A percentile compares a stretch with the other conserved stretches of the same genome.
Conservation (phyloP, 2,329 filamentous ascomycete genomes). For the Tolypocladium ovalisporum region DNA sequence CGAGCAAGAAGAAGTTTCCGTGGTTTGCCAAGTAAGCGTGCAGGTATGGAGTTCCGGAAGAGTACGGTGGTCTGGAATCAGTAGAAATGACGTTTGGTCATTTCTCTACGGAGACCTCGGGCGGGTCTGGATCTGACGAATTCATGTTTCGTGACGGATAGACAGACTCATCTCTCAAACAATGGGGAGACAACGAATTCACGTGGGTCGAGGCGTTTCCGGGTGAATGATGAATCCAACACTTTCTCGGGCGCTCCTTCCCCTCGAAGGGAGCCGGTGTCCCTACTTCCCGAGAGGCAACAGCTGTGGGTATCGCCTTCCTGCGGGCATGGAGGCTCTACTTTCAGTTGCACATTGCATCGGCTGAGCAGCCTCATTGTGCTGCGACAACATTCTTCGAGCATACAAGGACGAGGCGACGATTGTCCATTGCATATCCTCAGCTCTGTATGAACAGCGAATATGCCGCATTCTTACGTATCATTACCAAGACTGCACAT, state of each 20-base stretch:
- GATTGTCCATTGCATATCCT: too few relatives aligned
- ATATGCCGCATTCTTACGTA: slow-evolving; percentile 7
- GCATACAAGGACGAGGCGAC: neutral
- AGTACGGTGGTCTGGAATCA: slow-evolving; percentile 1
- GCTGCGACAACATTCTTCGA: neutral
- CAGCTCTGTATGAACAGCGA: neutral
- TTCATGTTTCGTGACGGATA: neutral
- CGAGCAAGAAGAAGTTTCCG: slow-evolving; percentile 53
- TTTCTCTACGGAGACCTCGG: slow-evolving; percentile 1
- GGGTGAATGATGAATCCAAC: neutral
- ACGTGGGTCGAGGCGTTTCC: neutral
- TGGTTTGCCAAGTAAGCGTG: slow-evolving; percentile 45
- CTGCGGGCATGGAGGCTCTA: neutral
- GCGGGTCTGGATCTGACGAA: slow-evolving; percentile 1
- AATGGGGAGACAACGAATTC: neutral
- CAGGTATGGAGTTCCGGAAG: slow-evolving; percentile 15
- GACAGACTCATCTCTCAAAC: neutral
- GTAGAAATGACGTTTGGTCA: slow-evolving; percentile 1
- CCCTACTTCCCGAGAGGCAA: neutral
- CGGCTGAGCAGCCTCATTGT: neutral
- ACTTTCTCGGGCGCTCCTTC: neutral
- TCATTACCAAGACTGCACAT: slow-evolving; percentile 15
- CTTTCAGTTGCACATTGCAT: neutral
- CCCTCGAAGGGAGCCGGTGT: neutral
- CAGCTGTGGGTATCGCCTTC: neutral